Base-by-base conservation (phyloP, 2,329 filamentous ascomycete species). In the Arthrobotrys iridis region DNA sequence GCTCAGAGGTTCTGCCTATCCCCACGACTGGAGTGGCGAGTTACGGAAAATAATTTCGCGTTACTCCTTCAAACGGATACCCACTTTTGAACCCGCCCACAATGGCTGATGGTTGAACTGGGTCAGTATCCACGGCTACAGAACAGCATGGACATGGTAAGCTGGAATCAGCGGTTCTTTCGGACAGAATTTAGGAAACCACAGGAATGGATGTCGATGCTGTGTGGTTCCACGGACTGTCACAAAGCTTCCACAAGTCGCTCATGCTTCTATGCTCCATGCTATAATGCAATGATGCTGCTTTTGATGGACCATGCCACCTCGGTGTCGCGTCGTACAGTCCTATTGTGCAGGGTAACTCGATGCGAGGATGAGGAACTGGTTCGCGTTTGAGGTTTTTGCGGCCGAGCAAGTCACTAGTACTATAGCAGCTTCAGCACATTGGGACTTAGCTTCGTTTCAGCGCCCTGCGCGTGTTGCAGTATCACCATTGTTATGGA, bases 401-500 rank as follows among this genome's bases (percentile, higher is more conserved):
- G 37, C 26, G 43, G 59, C 66, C 18, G 68, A 55, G 68, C 52
- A 24, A 62, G 18, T 50, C 43, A 40, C 40, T 52, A 37, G n/a
- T n/a, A n/a, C n/a, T n/a, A n/a, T n/a, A n/a, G n/a, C n/a, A n/a
- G 68, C 59, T 41, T 67, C 50, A 43, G 57, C 45, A 30, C 20
- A 30, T 22, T 60, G 35, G 57, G 40, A 67, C 57, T 55, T 63
- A 67, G 62, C 62, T 74, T 67, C 62, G 70, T 74, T 74, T 74
- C 70, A 74, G 65, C 37, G 70, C 70, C 70, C 70, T 74, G 70
- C 70, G 67, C 70, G 70, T 74, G 70, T 74, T 74, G 62, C 15
- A 48, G 70, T 63, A 67, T 67, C 62, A 67, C 70, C 62, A 37
- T 46, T 50, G 68, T 52, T 20, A 52, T 52, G 50, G 46, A 52